Evolutionary conservation across 1,139 yeast species (phyloP), one percentile per base, ranked within the genome.

Genomic region (Trichomonascaceae sp.): DNA sequence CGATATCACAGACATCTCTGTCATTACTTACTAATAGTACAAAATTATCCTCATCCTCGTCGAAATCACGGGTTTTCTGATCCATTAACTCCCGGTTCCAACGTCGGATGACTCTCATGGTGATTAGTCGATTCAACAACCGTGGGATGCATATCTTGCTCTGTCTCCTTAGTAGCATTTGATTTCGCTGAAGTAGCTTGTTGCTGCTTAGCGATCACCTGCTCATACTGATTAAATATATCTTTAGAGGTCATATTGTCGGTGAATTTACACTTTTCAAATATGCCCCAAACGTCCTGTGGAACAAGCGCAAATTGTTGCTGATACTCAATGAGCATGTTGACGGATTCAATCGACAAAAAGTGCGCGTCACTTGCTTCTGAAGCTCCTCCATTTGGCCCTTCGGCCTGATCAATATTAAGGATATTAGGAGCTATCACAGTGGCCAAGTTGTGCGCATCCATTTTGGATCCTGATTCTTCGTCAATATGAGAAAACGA

Each of bases 361-460:
- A 91, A 88, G 66, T 91, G 89, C 43, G 85, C 82, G 59, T 91
- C 97, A 19, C 96, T 84, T 17, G 67, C 63, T 51, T 77, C 80
- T 50, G 74, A 73, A 0, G 70, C 53, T 57, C 66, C 44, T 60
- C 61, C 61, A 24, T 51, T 45, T 12, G 55, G 32, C 12, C 53
- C 58, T 19, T 58, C 63, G 43, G 61, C 64, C 36, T 60, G 59
- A 47, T 60, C 68, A 17, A 69, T 65, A 61, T 85, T 85, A 44
- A 95, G 74, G 49, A 95, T 83, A 63, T 93, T 95, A 1, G 99
- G 99, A 0, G 98, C 87, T 53, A 95, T 79, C 4, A 95, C 99
- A 0, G 99, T 93, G 1, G 99, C 96, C 58, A 95, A 76, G 68
- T 95, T 95, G 67, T 91, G 96, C 39, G 87, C 81, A 67, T 93